Conservation (phyloP, 257 asterid genomes). For the Agastache rugosa region DNA sequence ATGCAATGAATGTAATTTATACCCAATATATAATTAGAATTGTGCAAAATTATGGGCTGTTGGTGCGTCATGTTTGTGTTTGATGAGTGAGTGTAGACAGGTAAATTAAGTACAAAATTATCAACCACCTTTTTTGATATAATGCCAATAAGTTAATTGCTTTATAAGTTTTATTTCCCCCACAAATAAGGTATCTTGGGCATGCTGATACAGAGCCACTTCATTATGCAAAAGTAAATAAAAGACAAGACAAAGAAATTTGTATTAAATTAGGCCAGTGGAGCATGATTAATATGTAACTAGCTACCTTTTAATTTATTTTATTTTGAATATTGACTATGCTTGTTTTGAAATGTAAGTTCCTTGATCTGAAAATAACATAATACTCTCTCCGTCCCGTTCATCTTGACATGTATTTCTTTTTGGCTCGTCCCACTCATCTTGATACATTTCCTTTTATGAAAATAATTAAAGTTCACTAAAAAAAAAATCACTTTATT, state of each 20-base stretch:
- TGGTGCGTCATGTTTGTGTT: neutral
- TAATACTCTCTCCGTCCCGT: too few species aligned
- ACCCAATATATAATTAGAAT: neutral
- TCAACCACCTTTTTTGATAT: neutral
- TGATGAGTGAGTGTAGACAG: neutral
- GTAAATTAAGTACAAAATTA: neutral
- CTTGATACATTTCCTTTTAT: too few species aligned
- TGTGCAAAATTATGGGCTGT: neutral
- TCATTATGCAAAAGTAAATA: conserved; percentile 17
- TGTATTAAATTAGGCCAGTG: conserved; percentile 5
- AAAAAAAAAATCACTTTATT: too few species aligned
- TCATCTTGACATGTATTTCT: too few species aligned
- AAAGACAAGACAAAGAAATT: conserved; percentile 6
- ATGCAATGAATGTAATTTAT: too few species aligned
- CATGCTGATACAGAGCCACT: conserved; percentile 24
- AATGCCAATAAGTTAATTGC: neutral
- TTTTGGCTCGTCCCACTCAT: too few species aligned
- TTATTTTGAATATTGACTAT: too few species aligned
- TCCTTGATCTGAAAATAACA: too few species aligned
- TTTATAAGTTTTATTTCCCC: neutral
- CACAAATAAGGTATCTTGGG: neutral
- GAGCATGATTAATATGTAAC: neutral
- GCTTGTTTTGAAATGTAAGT: too few species aligned
- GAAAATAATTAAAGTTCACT: too few species aligned
- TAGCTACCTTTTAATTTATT: neutral